phyloP scores from a whole-genome alignment of 1,139 yeast species.

The Spathaspora sp. region DNA sequence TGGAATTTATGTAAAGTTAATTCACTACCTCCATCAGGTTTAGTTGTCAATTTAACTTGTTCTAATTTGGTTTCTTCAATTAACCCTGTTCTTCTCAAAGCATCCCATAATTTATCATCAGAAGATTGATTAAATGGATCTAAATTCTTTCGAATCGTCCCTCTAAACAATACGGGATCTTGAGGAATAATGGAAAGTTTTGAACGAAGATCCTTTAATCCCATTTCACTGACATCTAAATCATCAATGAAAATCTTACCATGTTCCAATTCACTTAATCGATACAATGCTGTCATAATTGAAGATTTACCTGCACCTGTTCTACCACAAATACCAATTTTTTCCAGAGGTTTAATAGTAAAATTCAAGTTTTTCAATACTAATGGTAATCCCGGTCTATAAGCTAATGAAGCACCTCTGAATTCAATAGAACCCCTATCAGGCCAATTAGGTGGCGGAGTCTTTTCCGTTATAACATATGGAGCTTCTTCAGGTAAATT shows the following conservation, averaged over 20 bases:
- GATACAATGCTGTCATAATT: constrained; percentile 62
- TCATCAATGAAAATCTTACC: constrained; percentile 63
- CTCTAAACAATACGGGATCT: constrained; percentile 87
- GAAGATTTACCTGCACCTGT: constrained; percentile 83
- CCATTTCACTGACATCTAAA: constrained; percentile 61
- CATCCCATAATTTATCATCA: constrained; percentile 35
- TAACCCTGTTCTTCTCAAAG: constrained; percentile 34
- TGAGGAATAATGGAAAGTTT: constrained; percentile 87
- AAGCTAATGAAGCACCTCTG: constrained; percentile 59
- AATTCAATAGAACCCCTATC: constrained; percentile 53
- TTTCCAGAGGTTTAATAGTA: constrained; percentile 52
- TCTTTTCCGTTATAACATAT: constrained; percentile 48
- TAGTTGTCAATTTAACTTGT: constrained; percentile 14
- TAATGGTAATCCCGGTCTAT: constrained; percentile 73
- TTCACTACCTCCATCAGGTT: constrained; percentile 11
- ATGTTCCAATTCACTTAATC: constrained; percentile 52
- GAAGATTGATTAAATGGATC: constrained; percentile 55
- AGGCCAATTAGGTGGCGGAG: constrained; percentile 56
- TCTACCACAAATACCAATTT: constrained; percentile 76
- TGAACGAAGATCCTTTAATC: constrained; percentile 73
- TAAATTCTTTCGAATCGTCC: constrained; percentile 75
- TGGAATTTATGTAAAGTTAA: constrained; percentile 37
- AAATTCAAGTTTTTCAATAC: constrained; percentile 61
- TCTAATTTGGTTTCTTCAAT: constrained; percentile 24
- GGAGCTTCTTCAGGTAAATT: constrained; percentile 41